These are phyloP conservation scores for Thraustochytrium striatum DNA, from an alignment of 352 stramenopile species.

Conservation along the genomic window DNA sequence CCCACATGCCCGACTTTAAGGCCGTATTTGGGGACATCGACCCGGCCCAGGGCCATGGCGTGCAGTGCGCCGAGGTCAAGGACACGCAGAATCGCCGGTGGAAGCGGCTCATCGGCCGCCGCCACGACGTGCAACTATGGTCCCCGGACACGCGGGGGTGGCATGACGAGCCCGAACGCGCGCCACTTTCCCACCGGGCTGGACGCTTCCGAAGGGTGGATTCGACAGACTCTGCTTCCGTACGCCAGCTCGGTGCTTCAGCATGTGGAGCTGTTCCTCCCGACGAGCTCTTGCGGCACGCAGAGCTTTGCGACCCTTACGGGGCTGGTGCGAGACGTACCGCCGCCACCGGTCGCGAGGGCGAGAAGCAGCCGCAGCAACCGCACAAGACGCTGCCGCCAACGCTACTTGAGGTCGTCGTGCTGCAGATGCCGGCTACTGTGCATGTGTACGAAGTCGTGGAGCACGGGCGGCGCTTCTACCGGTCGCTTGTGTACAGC, in stretches of 20 bases:
- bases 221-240: not conserved
- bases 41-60: constrained; percentile 7
- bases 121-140: constrained; percentile 81
- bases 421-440: constrained; percentile 81
- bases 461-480: constrained; percentile 90
- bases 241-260: not conserved
- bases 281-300: not conserved
- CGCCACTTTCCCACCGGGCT: no score
- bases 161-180: no score
- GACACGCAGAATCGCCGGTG: constrained; percentile 75
- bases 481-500: constrained; percentile 93
- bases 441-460: constrained; percentile 95
- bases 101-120: constrained; percentile 73
- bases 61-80: constrained; percentile 72
- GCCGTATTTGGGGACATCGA: constrained; percentile 57
- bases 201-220: constrained; percentile 30
- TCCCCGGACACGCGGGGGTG: constrained; percentile 63
- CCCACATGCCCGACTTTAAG: constrained; percentile 73
- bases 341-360: not conserved
- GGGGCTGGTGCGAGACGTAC: not conserved
- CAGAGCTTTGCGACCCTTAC: constrained; percentile 4
- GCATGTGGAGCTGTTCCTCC: not conserved
- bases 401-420: constrained; percentile 92
- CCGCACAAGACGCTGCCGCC: not conserved
- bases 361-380: not conserved